These are phyloP conservation scores for Boletus reticuloceps DNA, from an alignment of 768 basidiomycete species.

Conservation along the genomic window DNA sequence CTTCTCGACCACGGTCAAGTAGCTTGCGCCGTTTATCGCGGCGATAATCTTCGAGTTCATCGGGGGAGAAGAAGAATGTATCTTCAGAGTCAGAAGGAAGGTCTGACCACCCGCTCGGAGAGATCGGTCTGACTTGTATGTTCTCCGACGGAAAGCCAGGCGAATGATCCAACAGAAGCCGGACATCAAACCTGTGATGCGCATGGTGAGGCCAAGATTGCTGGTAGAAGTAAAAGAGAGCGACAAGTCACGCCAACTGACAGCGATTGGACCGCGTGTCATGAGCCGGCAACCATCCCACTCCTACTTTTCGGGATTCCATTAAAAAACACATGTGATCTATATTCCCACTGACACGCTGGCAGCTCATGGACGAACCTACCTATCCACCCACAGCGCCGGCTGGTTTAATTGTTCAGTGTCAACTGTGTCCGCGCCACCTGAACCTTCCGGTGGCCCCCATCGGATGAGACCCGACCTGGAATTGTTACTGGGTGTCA, in stretches of 20 bases:
- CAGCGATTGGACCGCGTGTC: background rate
- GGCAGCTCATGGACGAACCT: constrained; percentile 38
- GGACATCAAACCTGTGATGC: constrained; percentile 68
- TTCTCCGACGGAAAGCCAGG: constrained; percentile 16
- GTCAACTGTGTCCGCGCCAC: constrained; percentile 1
- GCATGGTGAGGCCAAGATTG: constrained; percentile 19
- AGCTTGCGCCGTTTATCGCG: constrained; percentile 65
- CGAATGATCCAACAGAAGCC: constrained; percentile 64
- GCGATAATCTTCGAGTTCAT: constrained; percentile 64
- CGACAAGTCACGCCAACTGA: constrained; percentile 10
- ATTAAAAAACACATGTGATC: constrained; percentile 4
- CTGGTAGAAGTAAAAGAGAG: constrained; percentile 13
- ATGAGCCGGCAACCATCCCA: constrained; percentile 3
- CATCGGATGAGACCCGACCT: constrained; percentile 37
- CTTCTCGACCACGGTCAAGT: constrained; percentile 58
- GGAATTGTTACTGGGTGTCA: constrained; percentile 5
- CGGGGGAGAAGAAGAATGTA: constrained; percentile 71
- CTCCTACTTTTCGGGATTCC: constrained; percentile 8
- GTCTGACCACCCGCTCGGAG: constrained; percentile 76
- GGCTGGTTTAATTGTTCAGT: background rate
- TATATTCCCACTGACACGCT: constrained; percentile 3
- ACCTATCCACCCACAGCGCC: constrained; percentile 81
- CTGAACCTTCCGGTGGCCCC: constrained; percentile 19
- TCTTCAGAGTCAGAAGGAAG: constrained; percentile 86
- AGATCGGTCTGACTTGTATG: constrained; percentile 28